Conservation (phyloP, 345 rosid genomes). For the Angophora floribunda region DNA sequence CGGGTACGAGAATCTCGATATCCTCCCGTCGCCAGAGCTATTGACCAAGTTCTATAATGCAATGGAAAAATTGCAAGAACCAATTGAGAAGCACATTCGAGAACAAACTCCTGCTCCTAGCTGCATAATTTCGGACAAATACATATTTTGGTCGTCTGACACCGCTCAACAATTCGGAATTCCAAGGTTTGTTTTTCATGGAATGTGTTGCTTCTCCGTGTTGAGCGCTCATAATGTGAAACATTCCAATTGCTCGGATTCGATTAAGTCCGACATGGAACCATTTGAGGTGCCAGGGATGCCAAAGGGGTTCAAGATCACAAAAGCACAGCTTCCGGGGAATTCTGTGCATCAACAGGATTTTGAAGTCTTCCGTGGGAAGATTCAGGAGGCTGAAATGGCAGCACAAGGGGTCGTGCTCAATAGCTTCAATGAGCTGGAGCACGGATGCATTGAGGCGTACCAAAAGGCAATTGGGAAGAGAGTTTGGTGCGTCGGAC, state of each 20-base stretch:
- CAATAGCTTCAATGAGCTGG: slow-evolving; percentile 57
- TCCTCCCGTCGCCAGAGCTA: slow-evolving; percentile 39
- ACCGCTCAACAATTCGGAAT: slow-evolving; percentile 40
- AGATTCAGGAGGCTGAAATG: slow-evolving; percentile 59
- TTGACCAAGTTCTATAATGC: slow-evolving; percentile 45
- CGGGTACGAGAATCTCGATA: slow-evolving; percentile 74
- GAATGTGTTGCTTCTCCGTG: slow-evolving; percentile 63
- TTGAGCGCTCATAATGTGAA: slow-evolving; percentile 43
- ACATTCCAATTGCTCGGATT: slow-evolving; percentile 22
- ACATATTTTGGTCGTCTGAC: slow-evolving; percentile 52
- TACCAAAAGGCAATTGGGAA: slow-evolving; percentile 35
- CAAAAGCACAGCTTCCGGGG: slow-evolving; percentile 58
- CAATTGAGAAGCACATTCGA: slow-evolving; percentile 37
- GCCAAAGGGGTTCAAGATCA: slow-evolving; percentile 28
- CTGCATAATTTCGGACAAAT: slow-evolving; percentile 73
- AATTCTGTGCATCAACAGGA: slow-evolving; percentile 29
- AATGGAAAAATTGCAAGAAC: slow-evolving; percentile 36
- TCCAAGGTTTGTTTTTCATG: slow-evolving; percentile 78
- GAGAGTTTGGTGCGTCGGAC: slow-evolving; percentile 76
- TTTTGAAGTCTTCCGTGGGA: slow-evolving; percentile 43
- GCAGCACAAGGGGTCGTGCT: slow-evolving; percentile 51
- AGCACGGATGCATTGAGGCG: slow-evolving; percentile 28
- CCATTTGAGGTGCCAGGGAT: slow-evolving; percentile 51
- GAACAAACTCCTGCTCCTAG: slow-evolving; percentile 31
- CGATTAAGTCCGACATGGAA: slow-evolving; percentile 24